Evolutionary conservation across 495 filamentous ascomycete genomes (phyloP), one percentile per base, ranked within the genome.

Genomic region (Daldinia loculata): DNA sequence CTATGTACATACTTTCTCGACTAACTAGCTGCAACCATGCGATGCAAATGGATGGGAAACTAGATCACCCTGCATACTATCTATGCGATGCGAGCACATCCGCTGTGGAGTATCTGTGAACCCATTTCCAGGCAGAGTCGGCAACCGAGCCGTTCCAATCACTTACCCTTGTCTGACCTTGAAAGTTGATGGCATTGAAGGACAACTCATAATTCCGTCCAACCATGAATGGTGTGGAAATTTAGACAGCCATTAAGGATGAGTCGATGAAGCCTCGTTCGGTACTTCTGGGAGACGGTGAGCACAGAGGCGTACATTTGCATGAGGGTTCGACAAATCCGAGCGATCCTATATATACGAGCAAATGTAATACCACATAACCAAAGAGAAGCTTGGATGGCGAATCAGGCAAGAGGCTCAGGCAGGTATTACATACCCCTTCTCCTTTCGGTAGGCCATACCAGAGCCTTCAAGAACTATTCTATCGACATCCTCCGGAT

Each of bases 71-170:
- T 73, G 71, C 71, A 70, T 66, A n/a, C n/a, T n/a, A 48, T 56
- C 67, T 67, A 74, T 74, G 71, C 71, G 66, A 70, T 74, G 71
- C 71, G 71, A 70, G 71, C 67, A 70, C 71, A 74, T 74, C 71
- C 71, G 71, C 71, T 77, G 75, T 74, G 71, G 67, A 69, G 48
- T 58, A 66, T 56, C 57, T 68, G 62, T 72, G 66, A 61, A 74
- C 61, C 71, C 63, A 70, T 74, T 70, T 59, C 61, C 66, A 66
- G 67, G 67, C 66, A 74, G 66, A 74, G 67, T 74, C 71, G 71
- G 66, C 71, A 74, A 67, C 55, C 48, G 53, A 66, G 71, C 71
- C 71, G 70, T 77, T 67, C 65, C 74, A 77, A 74, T 75, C 41
- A 68, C 52, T 50, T 11, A 57, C 68, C 73, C 73, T 60, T 74